Evolutionary conservation across 169 alveolate genomes (phyloP), one percentile per base, ranked within the genome.

Genomic region (Eimeria necatrix): DNA sequence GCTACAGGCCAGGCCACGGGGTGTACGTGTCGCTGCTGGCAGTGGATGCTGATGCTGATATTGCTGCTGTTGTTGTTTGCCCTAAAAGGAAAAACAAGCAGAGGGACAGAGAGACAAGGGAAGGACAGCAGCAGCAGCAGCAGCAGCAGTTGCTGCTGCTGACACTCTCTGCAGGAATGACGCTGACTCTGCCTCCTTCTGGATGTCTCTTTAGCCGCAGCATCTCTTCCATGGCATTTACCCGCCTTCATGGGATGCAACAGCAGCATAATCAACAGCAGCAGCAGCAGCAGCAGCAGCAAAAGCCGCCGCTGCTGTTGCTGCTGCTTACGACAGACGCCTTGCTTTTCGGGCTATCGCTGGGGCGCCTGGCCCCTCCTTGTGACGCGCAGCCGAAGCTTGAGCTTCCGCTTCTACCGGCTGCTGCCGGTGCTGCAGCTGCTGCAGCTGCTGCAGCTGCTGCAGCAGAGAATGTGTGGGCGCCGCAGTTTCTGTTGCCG

Each of bases 291-390:
- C 76, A n/a, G 41, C 41, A 64, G 76, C 64, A 14, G 20, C 64
- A 14, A n/a, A n/a, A n/a, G n/a, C n/a, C n/a, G n/a, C n/a, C n/a
- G n/a, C 76, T 64, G 26, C 76, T 64, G 76, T n/a, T 64, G 76
- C 76, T 64, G 76, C 76, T 76, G 59, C 87, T 76, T 22, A 76
- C 87, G 14, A 76, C 87, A 4, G 64, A 76, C 56, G 87, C 87
- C 48, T 14, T 18, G 24, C 64, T 76, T 10, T 8, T 76, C 14
- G 87, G 87, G 64, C 61, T 76, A 24, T 76, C 87, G 8, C 22
- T 46, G 18, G 56, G 61, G 3, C 48, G 48, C 18, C 87, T 76
- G n/a, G 18, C 46, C 41, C 61, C 87, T 76, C 87, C 83, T 5
- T 48, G 10, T 71, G 20, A 5, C 16, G 20, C 73, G 18, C 18